Base-by-base conservation (phyloP, 345 rosid species). In the Eucalyptus urophylla region DNA sequence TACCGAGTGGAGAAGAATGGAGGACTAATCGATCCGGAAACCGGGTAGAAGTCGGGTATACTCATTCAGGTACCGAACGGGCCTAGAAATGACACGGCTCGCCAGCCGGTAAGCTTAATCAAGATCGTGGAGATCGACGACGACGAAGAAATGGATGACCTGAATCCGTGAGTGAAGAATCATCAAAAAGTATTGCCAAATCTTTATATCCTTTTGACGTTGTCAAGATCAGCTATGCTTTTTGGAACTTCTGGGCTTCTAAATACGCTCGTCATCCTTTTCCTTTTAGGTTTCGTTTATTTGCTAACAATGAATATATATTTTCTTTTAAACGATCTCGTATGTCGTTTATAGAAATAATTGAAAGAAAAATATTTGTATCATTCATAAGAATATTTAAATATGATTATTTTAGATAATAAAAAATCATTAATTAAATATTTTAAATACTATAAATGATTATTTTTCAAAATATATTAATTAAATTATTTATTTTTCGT, bases 61-160 rank as follows among this genome's bases (percentile, higher is more conserved):
- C 86, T 97, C 89, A 95, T 97, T 44, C 95, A 93, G 65, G 86
- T 97, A 19, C 93, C 95, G 0, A 92, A 88, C 10, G 93, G 94
- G 11, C 88, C 91, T 2, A 90, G 86, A 60, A 92, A 90, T 54
- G 97, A 93, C 65, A 94, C 96, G 47, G 93, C 95, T 76, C 8
- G 13, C n/a, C 93, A 94, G 89, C 94, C 94, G 1, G 99, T 95
- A 87, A 97, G 95, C 94, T 95, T 94, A 93, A 95, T 97, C 98
- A 95, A 90, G 93, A 94, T 97, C 1, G 94, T 96, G 65, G 97
- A 97, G 87, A 87, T 95, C 5, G 93, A 91, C 1, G 97, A 93
- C 11, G 96, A 94, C 22, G 96, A 95, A 19, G 96, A 93, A 81
- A 96, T 92, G 89, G 95, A 92, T 24, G 91, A 89, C 17, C 25